phyloP scores from a whole-genome alignment of 192 early-diverging fungal genomes.

The Coemansia sp. region DNA sequence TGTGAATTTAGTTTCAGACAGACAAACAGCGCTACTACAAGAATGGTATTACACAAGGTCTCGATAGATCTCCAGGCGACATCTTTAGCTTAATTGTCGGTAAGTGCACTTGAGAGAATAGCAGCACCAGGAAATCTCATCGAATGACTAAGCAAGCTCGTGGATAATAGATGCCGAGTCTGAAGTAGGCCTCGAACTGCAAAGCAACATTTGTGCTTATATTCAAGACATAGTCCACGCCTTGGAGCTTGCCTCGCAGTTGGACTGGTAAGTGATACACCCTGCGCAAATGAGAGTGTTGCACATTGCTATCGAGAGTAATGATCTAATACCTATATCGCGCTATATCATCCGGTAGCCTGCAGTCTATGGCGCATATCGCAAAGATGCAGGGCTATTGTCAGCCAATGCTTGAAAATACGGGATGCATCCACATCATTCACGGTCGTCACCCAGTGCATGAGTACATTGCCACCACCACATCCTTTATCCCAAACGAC shows the following conservation, averaged over 20 bases:
- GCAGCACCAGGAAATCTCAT: not conserved
- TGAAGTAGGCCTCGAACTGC: conserved; percentile 76
- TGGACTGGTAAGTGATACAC: conserved; percentile 58
- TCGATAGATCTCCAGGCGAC: conserved; percentile 84
- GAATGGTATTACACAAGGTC: conserved; percentile 51
- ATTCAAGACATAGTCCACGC: conserved; percentile 66
- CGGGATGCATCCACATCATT: conserved; percentile 27
- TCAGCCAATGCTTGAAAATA: conserved; percentile 15
- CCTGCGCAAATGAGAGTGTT: not conserved
- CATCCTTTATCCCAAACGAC: conserved; percentile 75
- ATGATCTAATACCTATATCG: not conserved
- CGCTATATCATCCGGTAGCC: conserved; percentile 11
- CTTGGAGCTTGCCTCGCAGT: conserved; percentile 31
- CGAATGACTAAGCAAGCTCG: not conserved
- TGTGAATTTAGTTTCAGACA: conserved; percentile 40
- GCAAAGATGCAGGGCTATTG: conserved; percentile 26
- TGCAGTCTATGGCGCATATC: conserved; percentile 33
- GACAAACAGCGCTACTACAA: conserved; percentile 52
- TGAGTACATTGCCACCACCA: conserved; percentile 65
- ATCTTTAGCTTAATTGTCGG: conserved; percentile 82
- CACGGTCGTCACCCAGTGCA: conserved; percentile 36
- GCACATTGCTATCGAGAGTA: not conserved
- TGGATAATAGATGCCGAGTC: conserved; percentile 73
- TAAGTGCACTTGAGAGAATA: conserved; percentile 16
- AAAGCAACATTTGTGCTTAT: conserved; percentile 63